phyloP scores from a whole-genome alignment of 257 asterid genomes.

The Euphrasia confusa region DNA sequence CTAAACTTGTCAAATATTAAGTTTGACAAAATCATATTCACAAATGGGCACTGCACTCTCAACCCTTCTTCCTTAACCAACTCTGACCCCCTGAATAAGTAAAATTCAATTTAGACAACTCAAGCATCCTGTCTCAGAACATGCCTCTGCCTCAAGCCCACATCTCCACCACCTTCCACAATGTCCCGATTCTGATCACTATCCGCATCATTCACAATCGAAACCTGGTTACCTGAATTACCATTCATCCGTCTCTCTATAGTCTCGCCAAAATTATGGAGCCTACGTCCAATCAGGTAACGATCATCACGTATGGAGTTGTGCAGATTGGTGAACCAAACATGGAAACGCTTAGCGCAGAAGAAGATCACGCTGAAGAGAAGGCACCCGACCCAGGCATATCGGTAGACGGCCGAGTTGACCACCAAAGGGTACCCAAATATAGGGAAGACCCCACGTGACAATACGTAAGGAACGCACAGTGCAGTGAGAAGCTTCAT shows the following conservation, averaged over 20 bases:
- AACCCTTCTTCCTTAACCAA: not conserved
- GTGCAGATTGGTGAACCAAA: conserved; percentile 94
- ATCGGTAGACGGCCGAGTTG: conserved; percentile 89
- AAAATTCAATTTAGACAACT: not conserved
- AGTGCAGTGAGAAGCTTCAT: conserved; percentile 92
- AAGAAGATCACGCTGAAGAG: conserved; percentile 58
- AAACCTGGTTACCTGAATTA: conserved; percentile 26
- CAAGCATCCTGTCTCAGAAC: conserved; percentile 38
- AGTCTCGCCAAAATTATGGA: conserved; percentile 78
- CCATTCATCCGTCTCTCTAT: conserved; percentile 27
- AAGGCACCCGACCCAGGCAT: conserved; percentile 95
- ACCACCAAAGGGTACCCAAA: conserved; percentile 84
- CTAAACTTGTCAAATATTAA: not conserved
- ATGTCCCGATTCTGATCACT: conserved; percentile 20
- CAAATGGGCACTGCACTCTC: not conserved
- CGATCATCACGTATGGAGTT: conserved; percentile 96
- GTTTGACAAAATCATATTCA: not conserved
- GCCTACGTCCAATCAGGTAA: conserved; percentile 86
- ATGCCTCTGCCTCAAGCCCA: conserved; percentile 63
- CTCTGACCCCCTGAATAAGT: not conserved
- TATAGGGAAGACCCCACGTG: conserved; percentile 82
- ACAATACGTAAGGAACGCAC: conserved; percentile 85
- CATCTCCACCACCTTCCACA: conserved; percentile 30
- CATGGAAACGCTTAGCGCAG: conserved; percentile 87
- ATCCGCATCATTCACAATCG: conserved; percentile 6